These are phyloP conservation scores for Trichophyton benhamiae DNA, from an alignment of 2,329 filamentous ascomycete species.

Conservation along the genomic window DNA sequence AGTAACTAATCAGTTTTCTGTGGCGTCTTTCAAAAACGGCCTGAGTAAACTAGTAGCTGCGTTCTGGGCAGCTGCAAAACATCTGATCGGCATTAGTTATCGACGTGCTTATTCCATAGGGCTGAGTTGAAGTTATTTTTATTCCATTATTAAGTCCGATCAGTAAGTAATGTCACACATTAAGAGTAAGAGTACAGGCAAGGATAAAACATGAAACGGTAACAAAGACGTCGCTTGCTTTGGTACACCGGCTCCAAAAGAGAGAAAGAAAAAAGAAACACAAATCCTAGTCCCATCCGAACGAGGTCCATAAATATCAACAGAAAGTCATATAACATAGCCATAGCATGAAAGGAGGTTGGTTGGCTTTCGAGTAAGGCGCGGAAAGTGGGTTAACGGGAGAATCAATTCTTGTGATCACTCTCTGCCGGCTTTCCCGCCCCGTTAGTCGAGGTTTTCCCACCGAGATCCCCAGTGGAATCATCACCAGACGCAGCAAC, in stretches of 20 bases:
- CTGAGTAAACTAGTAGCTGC: too few species aligned
- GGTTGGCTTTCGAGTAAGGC: not conserved
- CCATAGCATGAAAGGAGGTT: not conserved
- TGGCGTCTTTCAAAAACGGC: not conserved
- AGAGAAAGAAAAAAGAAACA: not conserved
- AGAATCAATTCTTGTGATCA: not conserved
- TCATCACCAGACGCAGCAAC: not conserved
- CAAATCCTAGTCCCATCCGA: not conserved
- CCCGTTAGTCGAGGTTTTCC: not conserved
- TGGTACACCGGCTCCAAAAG: not conserved
- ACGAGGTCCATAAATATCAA: not conserved
- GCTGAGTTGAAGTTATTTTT: not conserved
- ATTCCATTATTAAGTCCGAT: not conserved
- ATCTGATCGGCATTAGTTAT: not conserved
- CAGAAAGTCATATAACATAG: not conserved
- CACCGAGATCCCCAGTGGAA: constrained; percentile 4
- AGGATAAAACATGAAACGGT: not conserved
- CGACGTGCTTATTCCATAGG: not conserved
- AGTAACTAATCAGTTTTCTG: not conserved
- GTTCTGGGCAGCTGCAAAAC: not conserved
- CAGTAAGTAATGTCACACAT: not conserved
- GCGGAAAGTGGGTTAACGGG: too few species aligned
- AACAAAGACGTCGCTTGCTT: not conserved
- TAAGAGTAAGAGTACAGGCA: not conserved
- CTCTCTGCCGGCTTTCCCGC: not conserved